These are phyloP conservation scores for Arabidopsis hybrid DNA, from an alignment of 441 rosid species.

Conservation along the genomic window DNA sequence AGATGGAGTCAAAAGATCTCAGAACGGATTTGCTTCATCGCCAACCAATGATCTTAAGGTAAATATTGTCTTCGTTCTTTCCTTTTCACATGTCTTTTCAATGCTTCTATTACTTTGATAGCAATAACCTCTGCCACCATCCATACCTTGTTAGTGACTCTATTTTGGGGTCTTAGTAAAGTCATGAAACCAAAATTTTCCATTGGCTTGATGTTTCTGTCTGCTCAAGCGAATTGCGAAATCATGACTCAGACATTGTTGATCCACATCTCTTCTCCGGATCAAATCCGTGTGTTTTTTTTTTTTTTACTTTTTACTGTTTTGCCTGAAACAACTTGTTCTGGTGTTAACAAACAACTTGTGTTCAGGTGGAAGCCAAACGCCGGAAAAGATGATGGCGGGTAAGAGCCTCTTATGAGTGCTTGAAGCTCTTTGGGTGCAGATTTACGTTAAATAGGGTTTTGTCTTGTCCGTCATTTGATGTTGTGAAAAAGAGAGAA, in stretches of 20 bases:
- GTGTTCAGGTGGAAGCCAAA: constrained; percentile 69
- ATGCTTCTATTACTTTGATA: constrained; percentile 17
- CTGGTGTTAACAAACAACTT: constrained; percentile 2
- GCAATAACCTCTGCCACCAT: neutral
- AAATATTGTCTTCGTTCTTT: neutral
- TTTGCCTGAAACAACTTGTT: neutral
- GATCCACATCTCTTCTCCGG: neutral
- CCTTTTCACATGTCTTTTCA: neutral
- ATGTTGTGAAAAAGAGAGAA: constrained; percentile 29
- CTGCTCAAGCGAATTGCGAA: neutral
- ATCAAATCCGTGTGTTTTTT: neutral
- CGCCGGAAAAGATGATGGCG: constrained; percentile 66
- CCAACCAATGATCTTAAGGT: constrained; percentile 70
- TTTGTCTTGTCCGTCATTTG: constrained; percentile 44
- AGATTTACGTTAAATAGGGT: constrained; percentile 51
- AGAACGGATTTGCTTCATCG: constrained; percentile 59
- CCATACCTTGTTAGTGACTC: constrained; percentile 1
- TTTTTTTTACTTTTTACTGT: neutral
- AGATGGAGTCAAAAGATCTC: constrained; percentile 58
- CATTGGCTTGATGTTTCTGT: neutral
- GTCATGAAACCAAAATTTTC: neutral
- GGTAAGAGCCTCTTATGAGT: constrained; percentile 28
- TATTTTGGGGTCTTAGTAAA: constrained; percentile 19
- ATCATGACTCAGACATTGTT: neutral
- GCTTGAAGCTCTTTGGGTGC: constrained; percentile 49